These are phyloP conservation scores for Nannochloropsis gaditana DNA, from an alignment of 108 stramenopile species.

Conservation along the genomic window DNA sequence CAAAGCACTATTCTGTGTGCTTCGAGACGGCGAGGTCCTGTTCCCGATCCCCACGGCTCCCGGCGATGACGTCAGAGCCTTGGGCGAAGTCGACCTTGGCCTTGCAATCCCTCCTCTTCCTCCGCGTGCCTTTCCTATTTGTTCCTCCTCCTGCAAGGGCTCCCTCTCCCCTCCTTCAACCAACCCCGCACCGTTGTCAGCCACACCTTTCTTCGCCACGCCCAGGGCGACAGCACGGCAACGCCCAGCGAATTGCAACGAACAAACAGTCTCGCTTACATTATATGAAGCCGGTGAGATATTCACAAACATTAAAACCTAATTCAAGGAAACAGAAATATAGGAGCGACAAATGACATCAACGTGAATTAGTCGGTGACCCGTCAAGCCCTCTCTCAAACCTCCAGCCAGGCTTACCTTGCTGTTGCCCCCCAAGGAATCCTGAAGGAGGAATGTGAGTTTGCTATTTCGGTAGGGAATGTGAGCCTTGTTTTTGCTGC, in stretches of 20 bases:
- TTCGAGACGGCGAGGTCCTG: neutral
- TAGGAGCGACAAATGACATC: neutral
- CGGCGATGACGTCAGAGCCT: neutral
- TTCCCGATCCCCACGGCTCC: neutral
- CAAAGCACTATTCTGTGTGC: neutral
- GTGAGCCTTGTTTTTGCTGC: constrained; percentile 39
- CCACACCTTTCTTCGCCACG: constrained; percentile 30
- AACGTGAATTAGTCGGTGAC: neutral
- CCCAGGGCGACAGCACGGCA: constrained; percentile 56
- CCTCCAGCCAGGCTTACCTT: constrained; percentile 38
- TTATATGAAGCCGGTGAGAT: constrained; percentile 54
- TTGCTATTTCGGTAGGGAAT: constrained; percentile 62
- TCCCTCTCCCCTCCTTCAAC: neutral
- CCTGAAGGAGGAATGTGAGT: constrained; percentile 61
- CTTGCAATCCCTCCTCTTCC: neutral
- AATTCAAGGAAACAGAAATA: neutral
- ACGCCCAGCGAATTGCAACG: constrained; percentile 56
- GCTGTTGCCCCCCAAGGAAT: constrained; percentile 54
- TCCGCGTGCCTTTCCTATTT: neutral
- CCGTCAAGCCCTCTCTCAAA: neutral
- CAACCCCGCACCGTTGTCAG: neutral
- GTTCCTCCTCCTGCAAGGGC: neutral
- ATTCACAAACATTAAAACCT: constrained; percentile 61
- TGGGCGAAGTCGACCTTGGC: neutral
- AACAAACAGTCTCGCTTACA: constrained; percentile 55